Base-by-base conservation (phyloP, 192 early-diverging fungal genomes). In the Podochytrium sp. region DNA sequence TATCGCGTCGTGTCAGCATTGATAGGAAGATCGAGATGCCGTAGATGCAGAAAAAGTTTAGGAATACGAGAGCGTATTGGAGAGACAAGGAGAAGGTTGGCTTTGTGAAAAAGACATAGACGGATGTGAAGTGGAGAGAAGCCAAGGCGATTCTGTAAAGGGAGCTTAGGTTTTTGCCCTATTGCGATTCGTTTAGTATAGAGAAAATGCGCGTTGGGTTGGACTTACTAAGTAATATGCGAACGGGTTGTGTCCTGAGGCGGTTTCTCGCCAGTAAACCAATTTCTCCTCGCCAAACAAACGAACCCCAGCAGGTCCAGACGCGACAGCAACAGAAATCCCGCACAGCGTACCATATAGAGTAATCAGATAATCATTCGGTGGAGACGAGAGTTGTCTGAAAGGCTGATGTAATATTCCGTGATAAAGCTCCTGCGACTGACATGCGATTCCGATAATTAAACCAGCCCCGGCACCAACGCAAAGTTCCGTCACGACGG, bases 41-140 rank as follows among this genome's bases (percentile, higher is more conserved):
- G 53, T 84, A 84, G 16, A 84, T 77, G 66, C 83, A 78, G 40
- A 66, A 84, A 47, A 81, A 84, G 41, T 70, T 47, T n/a, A 84
- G 67, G 43, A 81, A 51, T 16, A 79, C 60, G 42, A 81, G 68
- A 14, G 64, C 42, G 66, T 73, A 81, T 63, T 73, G 58, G 35
- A 33, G 23, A 16, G 38, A 55, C 27, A 79, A 75, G 2, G 63
- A 20, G n/a, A 65, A 55, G 27, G 53, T 47, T 23, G 83, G 83
- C 33, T 50, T 75, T 20, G 78, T 57, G 61, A 84, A 65, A 60
- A 75, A 74, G 14, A 69, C 51, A 43, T 73, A 81, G n/a, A 81
- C 69, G 2, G 57, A 62, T 7, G 76, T 76, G 39, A 83, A 80
- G 51, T 84, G 83, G 38, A 84, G 76, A 14, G 83, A 65, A 2